Conservation (phyloP, 345 rosid genomes). For the Bruguiera parviflora region DNA sequence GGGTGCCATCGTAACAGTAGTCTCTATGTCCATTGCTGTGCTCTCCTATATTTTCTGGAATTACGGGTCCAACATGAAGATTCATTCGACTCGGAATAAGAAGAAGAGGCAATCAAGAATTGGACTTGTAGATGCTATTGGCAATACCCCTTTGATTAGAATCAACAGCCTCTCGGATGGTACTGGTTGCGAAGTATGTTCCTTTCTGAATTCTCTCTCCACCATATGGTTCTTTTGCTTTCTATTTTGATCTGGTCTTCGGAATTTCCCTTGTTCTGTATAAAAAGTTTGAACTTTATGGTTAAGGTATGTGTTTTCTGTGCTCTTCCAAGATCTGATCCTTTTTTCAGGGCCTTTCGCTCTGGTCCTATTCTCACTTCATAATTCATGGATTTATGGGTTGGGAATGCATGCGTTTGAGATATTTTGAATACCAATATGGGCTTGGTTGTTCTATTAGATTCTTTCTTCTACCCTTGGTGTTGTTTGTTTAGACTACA, state of each 20-base stretch:
- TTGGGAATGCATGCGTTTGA: too few species aligned
- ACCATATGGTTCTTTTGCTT: not conserved
- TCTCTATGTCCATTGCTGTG: conserved; percentile 48
- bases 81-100: conserved; percentile 7
- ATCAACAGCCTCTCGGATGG: conserved; percentile 89
- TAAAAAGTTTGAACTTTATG: not conserved
- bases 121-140: conserved; percentile 69
- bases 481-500: not conserved
- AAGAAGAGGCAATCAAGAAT: conserved; percentile 35
- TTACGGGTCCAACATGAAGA: conserved; percentile 17
- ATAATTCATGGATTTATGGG: too few species aligned
- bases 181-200: conserved; percentile 82
- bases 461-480: not conserved
- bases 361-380: too few species aligned
- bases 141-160: conserved; percentile 84
- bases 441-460: too few species aligned
- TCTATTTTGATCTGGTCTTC: conserved; percentile 3
- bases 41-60: conserved; percentile 41
- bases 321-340: not conserved
- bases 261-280: not conserved
- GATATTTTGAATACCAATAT: too few species aligned
- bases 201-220: conserved; percentile 4
- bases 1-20: conserved; percentile 40
- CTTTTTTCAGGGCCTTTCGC: not conserved
- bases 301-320: too few species aligned